These are phyloP conservation scores for Pyracantha coccinea DNA, from an alignment of 331 rosid genomes.

Conservation along the genomic window DNA sequence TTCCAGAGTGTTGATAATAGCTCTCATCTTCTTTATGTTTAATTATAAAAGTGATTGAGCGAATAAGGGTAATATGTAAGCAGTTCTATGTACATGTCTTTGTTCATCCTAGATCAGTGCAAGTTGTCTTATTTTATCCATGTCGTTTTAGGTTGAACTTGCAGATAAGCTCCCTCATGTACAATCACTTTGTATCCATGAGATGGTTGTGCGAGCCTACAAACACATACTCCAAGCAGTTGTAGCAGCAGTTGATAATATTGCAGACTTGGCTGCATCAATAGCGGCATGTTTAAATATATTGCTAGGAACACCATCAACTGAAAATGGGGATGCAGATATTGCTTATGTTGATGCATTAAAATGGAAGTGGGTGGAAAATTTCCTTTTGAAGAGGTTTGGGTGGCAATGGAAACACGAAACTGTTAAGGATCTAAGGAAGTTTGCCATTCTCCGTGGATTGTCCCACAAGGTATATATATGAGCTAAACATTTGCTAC, in stretches of 20 bases:
- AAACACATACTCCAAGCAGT: slow-evolving; percentile 91
- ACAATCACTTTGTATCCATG: slow-evolving; percentile 88
- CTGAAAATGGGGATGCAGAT: slow-evolving; percentile 41
- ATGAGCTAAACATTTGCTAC: background rate
- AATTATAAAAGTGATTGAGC: background rate
- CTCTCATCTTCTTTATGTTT: background rate
- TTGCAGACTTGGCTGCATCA: slow-evolving; percentile 70
- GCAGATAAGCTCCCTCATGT: slow-evolving; percentile 98
- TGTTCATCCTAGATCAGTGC: background rate
- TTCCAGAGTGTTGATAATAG: too few relatives aligned
- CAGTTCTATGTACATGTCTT: background rate
- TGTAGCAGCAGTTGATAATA: slow-evolving; percentile 71
- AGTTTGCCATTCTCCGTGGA: slow-evolving; percentile 90
- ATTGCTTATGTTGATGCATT: slow-evolving; percentile 38
- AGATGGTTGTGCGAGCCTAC: slow-evolving; percentile 94
- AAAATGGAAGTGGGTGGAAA: slow-evolving; percentile 94
- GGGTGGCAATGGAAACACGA: slow-evolving; percentile 80
- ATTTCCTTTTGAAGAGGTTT: slow-evolving; percentile 75
- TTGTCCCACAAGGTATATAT: slow-evolving; percentile 77
- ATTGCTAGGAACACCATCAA: slow-evolving; percentile 63
- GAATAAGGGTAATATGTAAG: background rate
- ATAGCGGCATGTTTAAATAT: slow-evolving; percentile 84
- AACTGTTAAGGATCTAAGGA: slow-evolving; percentile 56
- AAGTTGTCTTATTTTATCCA: background rate
- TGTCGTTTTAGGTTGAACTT: slow-evolving; percentile 76